Percentiles rank a stretch among this genome's conserved stretches.
Evolutionary conservation across 129 eudicot species (phyloP).

Genomic region (Dittrichia graveolens): DNA sequence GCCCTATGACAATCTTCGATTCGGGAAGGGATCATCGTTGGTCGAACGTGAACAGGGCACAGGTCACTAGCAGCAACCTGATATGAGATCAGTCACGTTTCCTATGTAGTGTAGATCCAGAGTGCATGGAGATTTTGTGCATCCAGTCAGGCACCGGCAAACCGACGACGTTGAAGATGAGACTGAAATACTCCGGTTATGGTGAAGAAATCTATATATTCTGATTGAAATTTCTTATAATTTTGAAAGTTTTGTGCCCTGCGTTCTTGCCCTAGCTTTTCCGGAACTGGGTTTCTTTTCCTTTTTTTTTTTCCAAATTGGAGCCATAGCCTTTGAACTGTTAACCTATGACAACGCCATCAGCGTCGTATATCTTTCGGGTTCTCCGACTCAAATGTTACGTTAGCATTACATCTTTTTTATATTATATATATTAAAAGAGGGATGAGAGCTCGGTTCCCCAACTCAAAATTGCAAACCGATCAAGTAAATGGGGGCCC

Average conservation of each 20-base stretch:
- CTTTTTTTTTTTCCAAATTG: neutral
- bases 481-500: too few relatives aligned
- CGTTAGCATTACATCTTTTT: too few relatives aligned
- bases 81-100: slow-evolving; percentile 6
- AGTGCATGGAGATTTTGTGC: neutral
- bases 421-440: too few relatives aligned
- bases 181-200: neutral
- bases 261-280: neutral
- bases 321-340: slow-evolving; percentile 13
- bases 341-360: neutral
- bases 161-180: slow-evolving; percentile 3
- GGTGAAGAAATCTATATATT: neutral
- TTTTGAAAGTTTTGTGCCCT: slow-evolving; percentile 20
- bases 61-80: slow-evolving; percentile 6
- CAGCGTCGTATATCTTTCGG: too few relatives aligned
- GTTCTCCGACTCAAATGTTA: too few relatives aligned
- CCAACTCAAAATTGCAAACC: too few relatives aligned
- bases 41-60: neutral
- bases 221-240: neutral
- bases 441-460: too few relatives aligned
- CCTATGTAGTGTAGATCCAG: neutral
- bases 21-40: slow-evolving; percentile 12
- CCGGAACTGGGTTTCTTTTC: neutral
- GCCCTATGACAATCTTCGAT: neutral
- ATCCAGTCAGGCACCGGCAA: neutral